Evolutionary conservation across 371 early-diverging fungal species (phyloP), one percentile per base, ranked within the genome.

Genomic region (Lichtheimia ornata): DNA sequence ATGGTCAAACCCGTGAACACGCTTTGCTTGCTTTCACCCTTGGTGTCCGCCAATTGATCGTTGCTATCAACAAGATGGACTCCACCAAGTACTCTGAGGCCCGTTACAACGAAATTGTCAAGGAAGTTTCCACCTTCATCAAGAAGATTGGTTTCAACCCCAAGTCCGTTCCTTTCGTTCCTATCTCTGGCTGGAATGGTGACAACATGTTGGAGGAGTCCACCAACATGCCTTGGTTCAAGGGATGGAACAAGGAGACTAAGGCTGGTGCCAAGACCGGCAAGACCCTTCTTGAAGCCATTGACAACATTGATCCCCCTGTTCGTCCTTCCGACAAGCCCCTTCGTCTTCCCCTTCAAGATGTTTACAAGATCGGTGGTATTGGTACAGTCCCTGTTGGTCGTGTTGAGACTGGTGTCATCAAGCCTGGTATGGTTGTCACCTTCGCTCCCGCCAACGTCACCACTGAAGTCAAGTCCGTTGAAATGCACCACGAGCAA

Each of bases 1-100:
- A 94, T 72, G 99, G 99, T 62, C 70, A 69, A 50, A 99, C 99
- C 80, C 95, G 97, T 85, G 97, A 99, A 88, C 99, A 99, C 91
- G 95, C 98, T 65, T 89, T 96, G 67, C 89, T 99, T 53, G 95
- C 97, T 64, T 91, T 86, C 91, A 92, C 93, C 80, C 92, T 95
- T 64, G 96, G 96, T 88, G 95, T 97, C 82, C 90, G 84, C 77
- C 95, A 96, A 86, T 87, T 97, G 72, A 92, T 96, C 59, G 94
- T 97, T 69, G 95, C 94, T 77, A 88, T 96, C 88, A 97, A 97
- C 94, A 97, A 97, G 94, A 95, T 97, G 97, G 85, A 67, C 59
- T 58, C 67, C 27, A 67, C 67, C 67, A 67, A 67, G 67, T 67
- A 63, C 63, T 67, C 67, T 53, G 67, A 64, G 42, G 65, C 65